Evolutionary conservation across 805 yeast genomes (phyloP).

Genomic region (Candida ortonii): DNA sequence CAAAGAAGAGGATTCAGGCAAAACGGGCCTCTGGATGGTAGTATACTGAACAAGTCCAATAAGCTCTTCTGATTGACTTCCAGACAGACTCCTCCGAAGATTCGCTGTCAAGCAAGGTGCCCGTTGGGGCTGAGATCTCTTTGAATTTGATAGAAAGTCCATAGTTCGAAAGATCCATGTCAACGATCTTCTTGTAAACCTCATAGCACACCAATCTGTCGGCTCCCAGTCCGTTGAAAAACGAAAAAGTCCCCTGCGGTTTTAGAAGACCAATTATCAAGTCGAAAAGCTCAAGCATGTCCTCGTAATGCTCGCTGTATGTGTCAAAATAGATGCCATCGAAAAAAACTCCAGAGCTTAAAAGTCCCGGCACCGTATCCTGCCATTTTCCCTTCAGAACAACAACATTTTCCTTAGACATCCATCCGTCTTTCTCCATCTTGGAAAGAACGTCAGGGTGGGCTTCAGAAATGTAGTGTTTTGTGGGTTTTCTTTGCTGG

Average conservation of each 20-base stretch:
- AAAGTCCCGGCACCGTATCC: constrained; percentile 63
- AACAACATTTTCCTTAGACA: constrained; percentile 64
- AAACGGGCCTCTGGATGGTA: constrained; percentile 53
- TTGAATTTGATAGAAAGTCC: constrained; percentile 67
- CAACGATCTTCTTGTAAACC: constrained; percentile 81
- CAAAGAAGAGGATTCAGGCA: constrained; percentile 1
- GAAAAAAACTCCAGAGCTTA: constrained; percentile 67
- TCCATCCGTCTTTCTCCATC: constrained; percentile 78
- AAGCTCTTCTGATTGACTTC: constrained; percentile 59
- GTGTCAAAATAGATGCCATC: constrained; percentile 95
- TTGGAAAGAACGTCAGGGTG: constrained; percentile 85
- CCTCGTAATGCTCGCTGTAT: constrained; percentile 85
- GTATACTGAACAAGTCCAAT: constrained; percentile 67
- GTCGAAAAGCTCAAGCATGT: constrained; percentile 85
- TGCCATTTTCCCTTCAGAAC: constrained; percentile 93
- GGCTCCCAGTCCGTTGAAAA: constrained; percentile 89
- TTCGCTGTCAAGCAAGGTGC: constrained; percentile 35
- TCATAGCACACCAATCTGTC: constrained; percentile 73
- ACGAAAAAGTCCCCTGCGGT: constrained; percentile 82
- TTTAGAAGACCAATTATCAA: constrained; percentile 75
- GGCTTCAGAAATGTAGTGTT: constrained; percentile 89
- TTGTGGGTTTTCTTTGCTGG: constrained; percentile 52
- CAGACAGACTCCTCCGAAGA: constrained; percentile 46
- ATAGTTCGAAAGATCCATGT: constrained; percentile 72
- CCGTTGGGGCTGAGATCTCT: constrained; percentile 45